Evolutionary conservation across 495 filamentous ascomycete species (phyloP).

Genomic region (Daldinia vernicosa): DNA sequence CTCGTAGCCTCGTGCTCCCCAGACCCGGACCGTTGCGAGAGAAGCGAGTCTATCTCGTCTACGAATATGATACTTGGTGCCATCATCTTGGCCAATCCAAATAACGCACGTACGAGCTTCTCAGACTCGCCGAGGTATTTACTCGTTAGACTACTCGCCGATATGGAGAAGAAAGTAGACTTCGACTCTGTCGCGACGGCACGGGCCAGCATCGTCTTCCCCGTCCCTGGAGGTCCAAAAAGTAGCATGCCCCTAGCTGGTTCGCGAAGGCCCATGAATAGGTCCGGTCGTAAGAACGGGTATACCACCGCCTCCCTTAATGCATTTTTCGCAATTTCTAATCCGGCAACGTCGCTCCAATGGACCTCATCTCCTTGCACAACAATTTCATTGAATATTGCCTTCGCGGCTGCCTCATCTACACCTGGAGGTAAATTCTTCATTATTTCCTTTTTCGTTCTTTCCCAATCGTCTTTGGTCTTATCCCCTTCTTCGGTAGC

Average conservation of each 20-base stretch:
- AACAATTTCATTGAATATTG: conserved; percentile 96
- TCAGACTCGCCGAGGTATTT: conserved; percentile 98
- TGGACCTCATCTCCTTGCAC: conserved; percentile 93
- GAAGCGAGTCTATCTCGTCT: conserved; percentile 95
- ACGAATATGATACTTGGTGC: conserved; percentile 98
- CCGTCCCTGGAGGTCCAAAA: conserved; percentile 95
- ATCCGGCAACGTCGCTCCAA: conserved; percentile 93
- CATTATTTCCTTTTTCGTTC: conserved; percentile 63
- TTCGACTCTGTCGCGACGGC: conserved; percentile 95
- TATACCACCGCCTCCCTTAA: conserved; percentile 98
- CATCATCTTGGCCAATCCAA: conserved; percentile 86
- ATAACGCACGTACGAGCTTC: conserved; percentile 94
- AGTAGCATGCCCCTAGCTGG: conserved; percentile 95
- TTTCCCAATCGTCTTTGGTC: conserved; percentile 60
- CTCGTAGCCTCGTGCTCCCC: conserved; percentile 94
- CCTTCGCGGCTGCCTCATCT: conserved; percentile 81
- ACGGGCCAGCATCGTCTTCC: conserved; percentile 97
- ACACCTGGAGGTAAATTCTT: conserved; percentile 81
- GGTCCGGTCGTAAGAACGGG: conserved; percentile 92
- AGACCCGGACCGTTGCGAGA: conserved; percentile 82
- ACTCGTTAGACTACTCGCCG: conserved; percentile 89
- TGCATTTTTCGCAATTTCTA: conserved; percentile 89
- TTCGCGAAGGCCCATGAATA: conserved; percentile 95
- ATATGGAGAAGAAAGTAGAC: conserved; percentile 98
- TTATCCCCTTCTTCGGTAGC: conserved; percentile 50